phyloP scores from a whole-genome alignment of 495 filamentous ascomycete species.

The Glarea lozoyensis region DNA sequence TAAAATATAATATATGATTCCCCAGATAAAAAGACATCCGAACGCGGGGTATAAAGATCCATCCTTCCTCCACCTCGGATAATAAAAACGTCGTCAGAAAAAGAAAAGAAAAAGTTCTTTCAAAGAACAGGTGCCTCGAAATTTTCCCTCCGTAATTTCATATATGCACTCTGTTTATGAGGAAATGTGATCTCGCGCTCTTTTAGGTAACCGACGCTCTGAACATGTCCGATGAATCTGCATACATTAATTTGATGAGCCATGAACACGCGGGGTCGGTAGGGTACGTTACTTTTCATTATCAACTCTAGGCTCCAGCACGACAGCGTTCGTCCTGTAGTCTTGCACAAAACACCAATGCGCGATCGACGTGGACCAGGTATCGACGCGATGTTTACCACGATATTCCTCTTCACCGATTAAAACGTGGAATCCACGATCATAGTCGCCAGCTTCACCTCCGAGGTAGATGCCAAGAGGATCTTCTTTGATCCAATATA shows the following conservation, averaged over 20 bases:
- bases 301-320: conserved; percentile 86
- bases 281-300: conserved; percentile 63
- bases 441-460: conserved; percentile 60
- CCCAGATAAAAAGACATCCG: too few relatives aligned
- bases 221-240: conserved; percentile 73
- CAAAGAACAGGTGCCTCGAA: conserved; percentile 76
- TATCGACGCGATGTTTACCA: conserved; percentile 59
- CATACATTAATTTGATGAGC: conserved; percentile 1
- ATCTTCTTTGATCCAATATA: conserved; percentile 99
- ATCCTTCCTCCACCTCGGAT: too few relatives aligned
- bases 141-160: conserved; percentile 70
- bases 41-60: too few relatives aligned
- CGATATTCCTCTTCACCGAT: conserved; percentile 91
- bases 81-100: too few relatives aligned
- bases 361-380: conserved; percentile 78
- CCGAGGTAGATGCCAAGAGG: conserved; percentile 55
- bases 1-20: too few relatives aligned
- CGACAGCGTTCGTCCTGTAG: conserved; percentile 68
- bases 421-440: conserved; percentile 79
- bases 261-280: conserved; percentile 1
- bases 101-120: conserved; percentile 18
- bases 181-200: conserved; percentile 83
- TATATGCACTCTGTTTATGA: conserved; percentile 85
- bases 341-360: conserved; percentile 79
- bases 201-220: conserved; percentile 73